Conservation (phyloP, 768 basidiomycete species). For the Leccinum arenicola region DNA sequence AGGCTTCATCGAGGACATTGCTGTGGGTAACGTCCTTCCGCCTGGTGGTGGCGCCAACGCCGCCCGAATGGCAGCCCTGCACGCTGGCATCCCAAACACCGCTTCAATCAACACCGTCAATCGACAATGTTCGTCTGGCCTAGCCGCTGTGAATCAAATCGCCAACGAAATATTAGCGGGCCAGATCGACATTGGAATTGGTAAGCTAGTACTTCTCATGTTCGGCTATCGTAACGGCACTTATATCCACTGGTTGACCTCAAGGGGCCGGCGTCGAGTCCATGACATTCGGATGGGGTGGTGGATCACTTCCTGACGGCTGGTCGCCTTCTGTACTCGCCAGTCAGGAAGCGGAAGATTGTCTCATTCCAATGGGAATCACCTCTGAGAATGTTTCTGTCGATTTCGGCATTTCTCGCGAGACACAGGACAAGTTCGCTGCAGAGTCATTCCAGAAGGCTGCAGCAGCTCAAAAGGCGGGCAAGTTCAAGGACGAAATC, state of each 20-base stretch:
- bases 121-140: slow-evolving; percentile 86
- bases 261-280: slow-evolving; percentile 84
- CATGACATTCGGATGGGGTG: slow-evolving; percentile 80
- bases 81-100: slow-evolving; percentile 80
- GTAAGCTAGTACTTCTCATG: slow-evolving; percentile 38
- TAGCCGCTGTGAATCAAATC: slow-evolving; percentile 79
- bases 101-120: slow-evolving; percentile 80
- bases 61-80: slow-evolving; percentile 84
- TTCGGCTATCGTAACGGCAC: neutral
- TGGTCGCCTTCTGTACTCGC: slow-evolving; percentile 65
- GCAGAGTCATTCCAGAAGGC: slow-evolving; percentile 85
- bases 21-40: slow-evolving; percentile 87
- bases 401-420: slow-evolving; percentile 71
- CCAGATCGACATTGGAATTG: slow-evolving; percentile 88
- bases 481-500: slow-evolving; percentile 82
- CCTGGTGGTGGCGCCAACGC: slow-evolving; percentile 78
- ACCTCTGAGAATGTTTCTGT: slow-evolving; percentile 91
- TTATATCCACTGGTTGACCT: slow-evolving; percentile 5
- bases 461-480: slow-evolving; percentile 72
- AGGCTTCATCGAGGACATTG: slow-evolving; percentile 76
- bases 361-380: slow-evolving; percentile 86
- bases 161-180: slow-evolving; percentile 76
- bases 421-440: slow-evolving; percentile 81
- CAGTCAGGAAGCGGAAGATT: slow-evolving; percentile 73
- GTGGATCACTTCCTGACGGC: slow-evolving; percentile 50